Evolutionary conservation across 2,329 filamentous ascomycete species (phyloP).

Genomic region (Cryphonectria carpinicola): DNA sequence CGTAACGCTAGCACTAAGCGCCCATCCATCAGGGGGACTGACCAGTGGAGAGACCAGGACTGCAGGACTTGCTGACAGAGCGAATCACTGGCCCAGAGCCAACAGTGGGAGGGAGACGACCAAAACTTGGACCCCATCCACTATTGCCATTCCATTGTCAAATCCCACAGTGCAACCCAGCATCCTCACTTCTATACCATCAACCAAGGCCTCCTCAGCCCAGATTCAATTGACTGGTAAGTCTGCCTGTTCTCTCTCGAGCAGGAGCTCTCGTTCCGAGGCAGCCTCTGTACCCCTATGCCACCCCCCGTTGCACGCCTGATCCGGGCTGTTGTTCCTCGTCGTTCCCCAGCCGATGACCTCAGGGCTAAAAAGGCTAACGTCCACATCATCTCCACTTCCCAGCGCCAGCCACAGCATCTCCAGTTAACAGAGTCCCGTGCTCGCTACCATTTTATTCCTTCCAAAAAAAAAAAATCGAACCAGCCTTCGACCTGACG

Average conservation of each 20-base stretch:
- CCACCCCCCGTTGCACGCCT: conserved; percentile 5
- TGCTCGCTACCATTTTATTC: conserved; percentile 18
- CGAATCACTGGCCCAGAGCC: background rate
- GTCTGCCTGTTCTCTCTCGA: conserved; percentile 4
- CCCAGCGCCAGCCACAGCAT: conserved; percentile 20
- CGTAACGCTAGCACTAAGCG: background rate
- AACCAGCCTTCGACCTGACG: conserved; percentile 13
- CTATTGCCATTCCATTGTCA: background rate
- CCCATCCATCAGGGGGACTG: background rate
- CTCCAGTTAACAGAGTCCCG: conserved; percentile 8
- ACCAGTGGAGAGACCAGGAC: background rate
- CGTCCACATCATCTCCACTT: conserved; percentile 27
- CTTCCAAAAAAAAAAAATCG: conserved; percentile 13
- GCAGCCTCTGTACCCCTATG: conserved; percentile 2
- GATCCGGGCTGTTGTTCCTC: conserved; percentile 5
- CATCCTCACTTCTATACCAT: conserved; percentile 25
- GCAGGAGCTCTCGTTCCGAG: background rate
- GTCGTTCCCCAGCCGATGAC: conserved; percentile 24
- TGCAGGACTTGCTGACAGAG: background rate
- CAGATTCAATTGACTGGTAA: conserved; percentile 22
- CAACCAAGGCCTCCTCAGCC: conserved; percentile 20
- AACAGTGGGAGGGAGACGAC: background rate
- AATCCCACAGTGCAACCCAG: conserved; percentile 19
- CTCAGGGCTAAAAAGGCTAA: conserved; percentile 25
- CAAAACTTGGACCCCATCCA: background rate